Evolutionary conservation across 345 rosid genomes (phyloP).

Genomic region (Microcos paniculata): DNA sequence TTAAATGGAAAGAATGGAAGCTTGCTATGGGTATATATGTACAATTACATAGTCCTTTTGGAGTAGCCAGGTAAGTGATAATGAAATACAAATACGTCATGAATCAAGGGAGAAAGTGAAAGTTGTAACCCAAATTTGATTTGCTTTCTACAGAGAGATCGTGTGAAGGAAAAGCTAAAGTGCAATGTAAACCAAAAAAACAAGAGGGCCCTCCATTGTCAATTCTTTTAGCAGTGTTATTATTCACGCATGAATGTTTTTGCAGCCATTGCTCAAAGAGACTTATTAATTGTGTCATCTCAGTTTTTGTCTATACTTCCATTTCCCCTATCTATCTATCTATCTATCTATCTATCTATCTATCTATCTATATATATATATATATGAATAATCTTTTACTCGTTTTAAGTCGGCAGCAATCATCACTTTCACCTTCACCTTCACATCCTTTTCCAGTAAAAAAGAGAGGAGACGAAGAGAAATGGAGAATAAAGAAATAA

Average conservation of each 20-base stretch:
- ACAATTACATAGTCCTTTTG: too few species aligned
- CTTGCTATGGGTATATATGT: too few species aligned
- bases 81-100: too few species aligned
- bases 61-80: too few species aligned
- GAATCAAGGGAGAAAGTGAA: slow-evolving; percentile 2
- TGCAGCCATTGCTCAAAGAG: too few species aligned
- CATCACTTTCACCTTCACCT: not conserved
- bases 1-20: too few species aligned
- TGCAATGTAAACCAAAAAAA: slow-evolving; percentile 3
- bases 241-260: slow-evolving; percentile 5
- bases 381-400: not conserved
- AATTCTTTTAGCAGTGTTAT: too few species aligned
- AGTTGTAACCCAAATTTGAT: slow-evolving; percentile 25
- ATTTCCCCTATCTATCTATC: not conserved
- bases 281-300: too few species aligned
- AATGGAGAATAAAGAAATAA: slow-evolving; percentile 42
- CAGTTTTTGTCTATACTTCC: not conserved
- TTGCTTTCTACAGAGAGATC: slow-evolving; percentile 15
- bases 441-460: not conserved
- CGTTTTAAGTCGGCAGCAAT: not conserved
- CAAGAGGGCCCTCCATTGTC: slow-evolving; percentile 19
- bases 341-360: too few species aligned
- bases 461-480: not conserved
- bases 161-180: slow-evolving; percentile 23
- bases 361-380: not conserved